Base-by-base conservation (phyloP, 2,329 filamentous ascomycete species). In the Myriosclerotinia duriaeana region DNA sequence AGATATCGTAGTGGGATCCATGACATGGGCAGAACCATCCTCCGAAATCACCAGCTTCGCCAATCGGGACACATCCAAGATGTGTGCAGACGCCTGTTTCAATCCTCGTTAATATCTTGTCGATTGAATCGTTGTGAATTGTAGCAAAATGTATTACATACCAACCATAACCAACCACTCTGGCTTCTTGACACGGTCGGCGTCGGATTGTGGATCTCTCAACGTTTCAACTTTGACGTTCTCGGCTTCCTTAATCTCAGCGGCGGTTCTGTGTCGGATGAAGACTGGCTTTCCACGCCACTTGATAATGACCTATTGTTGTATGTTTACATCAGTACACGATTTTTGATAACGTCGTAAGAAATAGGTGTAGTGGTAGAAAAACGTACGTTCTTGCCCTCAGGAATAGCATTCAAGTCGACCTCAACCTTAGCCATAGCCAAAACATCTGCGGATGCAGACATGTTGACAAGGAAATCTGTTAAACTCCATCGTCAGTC, bases 11-110 rank as follows among this genome's bases (percentile, higher is more conserved):
- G 86, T 99, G 95, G 75, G 93, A 97, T 81, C 95, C 95, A 87
- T 99, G 95, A 91, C 95, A 99, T 73, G 95, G 95, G 86, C 95
- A 99, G 90, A 99, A 99, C 95, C 95, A 99, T 78, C 95, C 95
- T 79, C 95, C 95, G 77, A 85, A 99, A 82, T 99, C 96, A 80
- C 95, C 95, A 72, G 95, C 92, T 85, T 99, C 95, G 77, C 96
- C 95, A 77, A 99, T 99, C 78, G 95, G 95, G 75, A 99, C 95
- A 87, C 95, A 99, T 83, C 95, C 95, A 78, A 99, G 85, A 83
- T 99, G 95, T 77, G 95, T 99, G 90, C 95, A 99, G 81, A 99
- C 94, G 82, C 93, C 92, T 94, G 72, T 68, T 67, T 44, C 38
- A 68, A n/a, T 61, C 17, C 11, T 60, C 52, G 65, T 64, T 50